Evolutionary conservation across 495 filamentous ascomycete genomes (phyloP), one percentile per base, ranked within the genome.

Genomic region (Penicillium desertorum): DNA sequence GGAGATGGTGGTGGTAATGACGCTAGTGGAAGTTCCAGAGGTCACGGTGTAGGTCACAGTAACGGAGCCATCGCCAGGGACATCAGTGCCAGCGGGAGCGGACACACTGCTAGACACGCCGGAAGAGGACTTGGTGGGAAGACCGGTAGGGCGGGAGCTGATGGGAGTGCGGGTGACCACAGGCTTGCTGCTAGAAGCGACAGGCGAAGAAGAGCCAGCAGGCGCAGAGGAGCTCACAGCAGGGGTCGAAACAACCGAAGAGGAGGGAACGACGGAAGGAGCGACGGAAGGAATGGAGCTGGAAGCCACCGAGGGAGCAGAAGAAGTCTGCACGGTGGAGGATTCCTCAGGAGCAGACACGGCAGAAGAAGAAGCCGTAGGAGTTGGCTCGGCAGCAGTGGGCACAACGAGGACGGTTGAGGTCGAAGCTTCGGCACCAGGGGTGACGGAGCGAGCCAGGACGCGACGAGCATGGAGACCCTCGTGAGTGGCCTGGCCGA

Each of bases 1-100:
- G 67, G 79, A 67, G 59, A 84, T 76, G 19, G 81, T 84, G 49
- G 82, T 85, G 27, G 82, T 84, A 16, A 84, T 70, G 39, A 84
- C 75, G 41, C 72, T 80, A 54, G 78, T 78, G 0, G 79, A 81
- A 16, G 79, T 70, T 51, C 83, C 83, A 45, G 73, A 64, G 50
- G 78, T 79, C 41, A 80, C 80, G 22, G 79, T 85, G 80, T 86
- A 94, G 30, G 78, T 81, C 17, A 88, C 63, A 54, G 75, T 80
- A 52, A 81, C 71, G 64, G 82, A 82, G 52, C 59, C 45, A 43
- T 47, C 19, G 20, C 55, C 42, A 29, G 64, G 42, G 29, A 43
- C 50, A 27, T 27, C 42, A 7, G 47, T 42, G n/a, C 57, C 52
- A 25, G 51, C 45, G 16, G 54, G 25, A 29, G 51, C 53, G 32